Evolutionary conservation across 352 stramenopile species (phyloP).

Genomic region (Globisporangium okanoganense): DNA sequence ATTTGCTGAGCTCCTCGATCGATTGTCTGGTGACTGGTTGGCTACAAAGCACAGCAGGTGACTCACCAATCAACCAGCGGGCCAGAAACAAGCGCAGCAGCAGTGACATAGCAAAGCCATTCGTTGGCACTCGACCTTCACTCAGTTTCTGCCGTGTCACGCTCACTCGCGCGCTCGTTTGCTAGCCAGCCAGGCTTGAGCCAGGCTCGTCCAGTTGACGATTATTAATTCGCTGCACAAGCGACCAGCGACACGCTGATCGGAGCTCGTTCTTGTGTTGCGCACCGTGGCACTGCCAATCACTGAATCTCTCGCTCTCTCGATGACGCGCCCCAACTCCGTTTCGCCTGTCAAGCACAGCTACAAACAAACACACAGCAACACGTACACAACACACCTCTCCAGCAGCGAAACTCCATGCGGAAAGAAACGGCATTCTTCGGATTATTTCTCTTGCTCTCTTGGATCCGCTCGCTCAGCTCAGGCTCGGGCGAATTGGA

Average conservation of each 20-base stretch:
- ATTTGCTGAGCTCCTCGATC: background rate
- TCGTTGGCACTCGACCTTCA: slow-evolving; percentile 3
- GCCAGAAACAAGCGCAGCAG: slow-evolving; percentile 3
- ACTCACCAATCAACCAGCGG: background rate
- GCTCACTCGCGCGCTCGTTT: background rate
- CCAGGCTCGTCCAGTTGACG: background rate
- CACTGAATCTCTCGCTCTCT: background rate
- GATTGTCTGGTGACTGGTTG: background rate
- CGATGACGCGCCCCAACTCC: slow-evolving; percentile 9
- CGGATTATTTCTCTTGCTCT: slow-evolving; percentile 3
- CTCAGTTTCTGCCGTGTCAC: background rate
- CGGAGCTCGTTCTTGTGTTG: background rate
- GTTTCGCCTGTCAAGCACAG: slow-evolving; percentile 2
- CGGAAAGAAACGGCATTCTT: slow-evolving; percentile 10
- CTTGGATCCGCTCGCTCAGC: background rate
- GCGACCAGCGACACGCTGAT: background rate
- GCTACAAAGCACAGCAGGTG: background rate
- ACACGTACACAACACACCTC: background rate
- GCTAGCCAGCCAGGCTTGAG: background rate
- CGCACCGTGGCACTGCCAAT: background rate
- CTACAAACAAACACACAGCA: slow-evolving; percentile 2
- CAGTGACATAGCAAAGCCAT: slow-evolving; percentile 7
- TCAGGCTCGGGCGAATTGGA: background rate
- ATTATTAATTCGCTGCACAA: background rate
- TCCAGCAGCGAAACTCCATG: background rate